Percentiles rank a stretch among this genome's conserved stretches.
These are phyloP conservation scores for Rhododendron griersonianum DNA, from an alignment of 148 eudicot genomes.

Conservation along the genomic window DNA sequence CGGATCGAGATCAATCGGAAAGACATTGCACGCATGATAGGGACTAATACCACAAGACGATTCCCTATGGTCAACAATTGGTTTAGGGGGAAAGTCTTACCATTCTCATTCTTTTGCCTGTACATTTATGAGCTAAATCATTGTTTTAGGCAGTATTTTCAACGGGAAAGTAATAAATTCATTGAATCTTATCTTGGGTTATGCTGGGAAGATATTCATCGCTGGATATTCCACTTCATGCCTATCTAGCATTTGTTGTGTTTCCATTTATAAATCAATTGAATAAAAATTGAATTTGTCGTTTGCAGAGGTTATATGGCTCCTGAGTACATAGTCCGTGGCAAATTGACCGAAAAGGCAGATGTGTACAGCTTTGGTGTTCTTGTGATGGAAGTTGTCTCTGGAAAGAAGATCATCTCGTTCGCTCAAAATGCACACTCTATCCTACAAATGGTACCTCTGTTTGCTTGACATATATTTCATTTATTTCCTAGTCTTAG, in stretches of 20 bases:
- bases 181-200: background rate
- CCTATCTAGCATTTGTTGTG: background rate
- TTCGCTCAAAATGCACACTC: conserved; percentile 22
- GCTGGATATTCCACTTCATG: background rate
- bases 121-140: background rate
- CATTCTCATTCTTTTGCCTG: background rate
- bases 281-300: too few species aligned
- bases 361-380: conserved; percentile 60
- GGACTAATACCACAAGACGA: background rate
- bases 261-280: background rate
- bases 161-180: background rate
- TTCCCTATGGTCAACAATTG: too few species aligned
- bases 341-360: conserved; percentile 48
- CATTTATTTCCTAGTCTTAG: background rate
- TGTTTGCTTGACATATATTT: background rate
- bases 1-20: background rate
- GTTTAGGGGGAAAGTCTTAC: background rate
- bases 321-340: conserved; percentile 52
- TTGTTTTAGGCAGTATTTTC: background rate
- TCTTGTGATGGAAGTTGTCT: conserved; percentile 39
- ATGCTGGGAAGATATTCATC: background rate
- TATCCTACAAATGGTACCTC: conserved; percentile 37
- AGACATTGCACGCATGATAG: background rate
- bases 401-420: conserved; percentile 37
- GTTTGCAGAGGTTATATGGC: conserved; percentile 60